These are phyloP conservation scores for Amylostereum areolatum DNA, from an alignment of 1,284 basidiomycete species.

Conservation along the genomic window DNA sequence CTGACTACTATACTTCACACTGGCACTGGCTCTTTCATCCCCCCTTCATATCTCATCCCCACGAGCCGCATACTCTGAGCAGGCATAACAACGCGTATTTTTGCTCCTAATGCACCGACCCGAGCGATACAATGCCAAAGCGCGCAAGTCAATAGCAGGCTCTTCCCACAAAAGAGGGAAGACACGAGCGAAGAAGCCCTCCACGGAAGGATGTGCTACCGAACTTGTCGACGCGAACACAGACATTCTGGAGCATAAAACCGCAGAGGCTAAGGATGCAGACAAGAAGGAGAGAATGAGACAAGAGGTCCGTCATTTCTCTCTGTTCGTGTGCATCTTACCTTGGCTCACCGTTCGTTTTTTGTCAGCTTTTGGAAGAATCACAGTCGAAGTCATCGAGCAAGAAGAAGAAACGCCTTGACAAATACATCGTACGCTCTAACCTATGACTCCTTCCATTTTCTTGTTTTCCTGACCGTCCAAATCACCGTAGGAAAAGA, in stretches of 20 bases:
- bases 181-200: conserved; percentile 19
- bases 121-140: conserved; percentile 54
- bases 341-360: not conserved
- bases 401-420: conserved; percentile 76
- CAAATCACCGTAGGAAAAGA: conserved; percentile 58
- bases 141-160: conserved; percentile 51
- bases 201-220: conserved; percentile 10
- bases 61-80: too few relatives aligned
- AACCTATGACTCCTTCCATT: not conserved
- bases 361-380: conserved; percentile 40
- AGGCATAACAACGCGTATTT: too few relatives aligned
- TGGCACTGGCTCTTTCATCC: too few relatives aligned
- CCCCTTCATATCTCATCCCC: too few relatives aligned
- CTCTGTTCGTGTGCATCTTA: not conserved
- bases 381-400: conserved; percentile 66
- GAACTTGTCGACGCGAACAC: conserved; percentile 47
- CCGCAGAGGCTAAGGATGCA: conserved; percentile 52
- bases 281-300: conserved; percentile 55
- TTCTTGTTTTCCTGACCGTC: not conserved
- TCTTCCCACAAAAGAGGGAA: conserved; percentile 46
- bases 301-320: conserved; percentile 47
- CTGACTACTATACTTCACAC: too few relatives aligned
- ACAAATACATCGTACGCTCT: conserved; percentile 72
- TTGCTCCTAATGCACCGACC: conserved; percentile 10
- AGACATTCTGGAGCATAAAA: conserved; percentile 51